Conservation (phyloP, 2,329 filamentous ascomycete genomes). For the Pseudogymnoascus sp. region DNA sequence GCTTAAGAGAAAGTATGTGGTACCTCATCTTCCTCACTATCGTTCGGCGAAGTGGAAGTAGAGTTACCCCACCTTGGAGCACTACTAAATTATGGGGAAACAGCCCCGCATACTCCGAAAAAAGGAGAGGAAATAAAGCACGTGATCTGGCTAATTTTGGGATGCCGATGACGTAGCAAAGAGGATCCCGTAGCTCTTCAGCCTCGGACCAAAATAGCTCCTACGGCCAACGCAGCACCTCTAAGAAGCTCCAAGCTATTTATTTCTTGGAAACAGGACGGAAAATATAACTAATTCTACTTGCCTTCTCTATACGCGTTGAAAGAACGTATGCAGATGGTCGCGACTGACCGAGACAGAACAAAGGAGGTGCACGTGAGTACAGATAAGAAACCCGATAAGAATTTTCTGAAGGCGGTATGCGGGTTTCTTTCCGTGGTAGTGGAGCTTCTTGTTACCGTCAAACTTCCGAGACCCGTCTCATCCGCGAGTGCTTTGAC, state of each 20-base stretch:
- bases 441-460: conserved; percentile 4
- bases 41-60: not conserved
- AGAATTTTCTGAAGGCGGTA: not conserved
- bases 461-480: conserved; percentile 8
- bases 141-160: not conserved
- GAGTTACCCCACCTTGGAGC: not conserved
- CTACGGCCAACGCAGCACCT: not conserved
- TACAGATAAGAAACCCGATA: not conserved
- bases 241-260: not conserved
- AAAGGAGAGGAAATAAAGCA: not conserved
- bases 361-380: not conserved
- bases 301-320: not conserved
- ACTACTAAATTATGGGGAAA: not conserved
- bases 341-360: not conserved
- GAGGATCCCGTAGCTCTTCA: not conserved
- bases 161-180: not conserved
- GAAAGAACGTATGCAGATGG: not conserved
- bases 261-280: not conserved
- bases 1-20: not conserved
- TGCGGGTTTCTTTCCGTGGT: conserved; percentile 6
- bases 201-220: not conserved
- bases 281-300: not conserved
- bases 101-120: conserved; percentile 6
- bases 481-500: conserved; percentile 4
- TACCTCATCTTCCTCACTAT: not conserved